Evolutionary conservation across 768 basidiomycete genomes (phyloP), one percentile per base, ranked within the genome.

Genomic region (Dentipellis sp.): DNA sequence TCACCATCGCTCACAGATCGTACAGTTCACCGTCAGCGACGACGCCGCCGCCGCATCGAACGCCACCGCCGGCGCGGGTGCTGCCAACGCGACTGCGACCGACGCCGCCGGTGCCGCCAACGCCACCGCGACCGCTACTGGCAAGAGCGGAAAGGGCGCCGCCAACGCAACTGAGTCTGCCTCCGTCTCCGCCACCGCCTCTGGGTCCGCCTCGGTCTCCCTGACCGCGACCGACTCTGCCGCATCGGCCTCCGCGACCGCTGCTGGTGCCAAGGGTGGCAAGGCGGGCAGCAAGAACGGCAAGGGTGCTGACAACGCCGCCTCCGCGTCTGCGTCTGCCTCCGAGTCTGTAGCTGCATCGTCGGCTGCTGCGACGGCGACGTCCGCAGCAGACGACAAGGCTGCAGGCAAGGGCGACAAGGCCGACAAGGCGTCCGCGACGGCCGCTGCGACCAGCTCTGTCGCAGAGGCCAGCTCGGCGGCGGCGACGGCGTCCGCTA

Each of bases 11-110:
- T 9, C 23, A 35, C n/a, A 11, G 35, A 8, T 7, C 8, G 53
- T 56, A 21, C n/a, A 49, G 17, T 17, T 36, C 21, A 34, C 29
- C 21, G 49, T 36, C 51, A 1, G 68, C 57, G 10, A 64, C 74
- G 42, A 69, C 69, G 54, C 65, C 70, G 9, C 42, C 42, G 42
- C 42, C 42, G 42, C 42, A 19, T 17, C 16, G 16, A 42, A 45
- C 42, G n/a, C 42, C 16, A 45, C 42, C 16, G 42, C 53, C 17
- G 23, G 38, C 12, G 9, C 9, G 4, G 35, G 8, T 11, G 2
- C 38, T 22, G 10, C 40, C 10, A 9, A 10, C 35, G 17, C 17
- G 16, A 19, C 39, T 10, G 12, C 39, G 14, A 40, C 42, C 42
- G 42, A n/a, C 14, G 37, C 12, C 4, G n/a, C 47, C 2, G 34